Evolutionary conservation across 2,329 filamentous ascomycete genomes (phyloP), one percentile per base, ranked within the genome.

Genomic region (Myriangium duriaei): DNA sequence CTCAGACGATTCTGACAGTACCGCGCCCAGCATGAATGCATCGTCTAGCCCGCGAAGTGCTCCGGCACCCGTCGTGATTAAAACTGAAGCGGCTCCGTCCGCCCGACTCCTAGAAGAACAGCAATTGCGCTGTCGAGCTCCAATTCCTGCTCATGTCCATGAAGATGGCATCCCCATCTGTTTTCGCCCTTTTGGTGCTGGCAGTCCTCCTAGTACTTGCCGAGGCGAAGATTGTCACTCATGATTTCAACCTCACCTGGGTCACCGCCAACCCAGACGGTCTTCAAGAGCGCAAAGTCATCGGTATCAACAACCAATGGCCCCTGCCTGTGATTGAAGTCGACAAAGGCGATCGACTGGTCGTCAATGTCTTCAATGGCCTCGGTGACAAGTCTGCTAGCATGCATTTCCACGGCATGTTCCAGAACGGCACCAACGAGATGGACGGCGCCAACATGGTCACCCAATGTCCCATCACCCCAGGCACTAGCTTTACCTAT

Each of bases 361-460:
- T 83, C 3, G 72, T 86, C 30, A 73, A 81, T 19, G 65, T 85
- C 35, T 61, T 73, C 47, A 88, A 88, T 48, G 65, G 70, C 14
- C 72, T 80, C 1, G 62, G 64, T 10, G 81, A 85, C 46, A 56
- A 71, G 47, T 71, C 68, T 10, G 79, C 78, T 6, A 72, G 69
- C 26, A 64, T 87, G 4, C 82, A 88, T 52, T 87, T 81, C 55
- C 82, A 88, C 47, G 82, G 82, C 11, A 67, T 88, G 45, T 84
- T 75, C 51, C 80, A 85, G 52, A 82, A 82, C 47, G 79, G 79
- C 9, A 81, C 79, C 0, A 82, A 75, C 42, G 68, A 68, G 40
- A 82, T 84, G 76, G 81, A 88, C 49, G 82, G 81, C 0, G 71
- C 79, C 1, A 65, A 74, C 0, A 77, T 72, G 24, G 67, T 82